Evolutionary conservation across 306 rosid genomes (phyloP).

Genomic region (Cicer bijugum): DNA sequence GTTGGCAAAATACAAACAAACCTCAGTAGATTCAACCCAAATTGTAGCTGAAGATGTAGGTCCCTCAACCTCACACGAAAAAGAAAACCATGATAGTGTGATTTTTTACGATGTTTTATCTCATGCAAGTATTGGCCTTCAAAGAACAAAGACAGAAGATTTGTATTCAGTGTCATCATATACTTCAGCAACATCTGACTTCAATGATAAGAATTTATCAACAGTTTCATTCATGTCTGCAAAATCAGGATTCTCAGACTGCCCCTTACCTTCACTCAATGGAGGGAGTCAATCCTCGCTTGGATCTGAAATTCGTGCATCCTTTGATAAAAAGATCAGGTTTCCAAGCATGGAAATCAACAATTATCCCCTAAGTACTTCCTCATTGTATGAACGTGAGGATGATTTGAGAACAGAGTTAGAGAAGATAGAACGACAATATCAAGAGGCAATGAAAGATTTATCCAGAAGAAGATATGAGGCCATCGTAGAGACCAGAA

Average conservation of each 20-base stretch:
- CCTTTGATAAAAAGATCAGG: constrained; percentile 14
- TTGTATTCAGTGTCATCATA: constrained; percentile 38
- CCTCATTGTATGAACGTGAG: constrained; percentile 4
- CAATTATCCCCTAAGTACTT: neutral
- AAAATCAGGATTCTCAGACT: constrained; percentile 42
- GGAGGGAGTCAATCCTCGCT: constrained; percentile 41
- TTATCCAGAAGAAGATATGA: constrained; percentile 14
- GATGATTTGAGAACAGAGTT: constrained; percentile 24
- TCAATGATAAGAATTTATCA: constrained; percentile 34
- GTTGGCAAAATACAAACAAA: constrained; percentile 11
- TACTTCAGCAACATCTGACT: constrained; percentile 44
- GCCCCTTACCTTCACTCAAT: constrained; percentile 1
- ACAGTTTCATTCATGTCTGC: constrained; percentile 45
- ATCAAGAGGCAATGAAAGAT: constrained; percentile 21
- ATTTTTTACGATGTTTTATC: constrained; percentile 35
- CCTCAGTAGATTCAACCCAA: neutral
- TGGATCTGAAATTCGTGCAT: constrained; percentile 18
- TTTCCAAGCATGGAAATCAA: constrained; percentile 1
- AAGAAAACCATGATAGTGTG: constrained; percentile 22
- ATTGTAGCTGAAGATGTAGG: constrained; percentile 1
- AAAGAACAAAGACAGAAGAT: constrained; percentile 42
- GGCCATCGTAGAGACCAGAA: constrained; percentile 21
- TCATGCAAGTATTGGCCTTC: constrained; percentile 25
- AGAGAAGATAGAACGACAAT: constrained; percentile 30
- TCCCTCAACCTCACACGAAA: constrained; percentile 10